These are phyloP conservation scores for Xylaria sp. DNA, from an alignment of 2,329 filamentous ascomycete genomes.

Conservation along the genomic window DNA sequence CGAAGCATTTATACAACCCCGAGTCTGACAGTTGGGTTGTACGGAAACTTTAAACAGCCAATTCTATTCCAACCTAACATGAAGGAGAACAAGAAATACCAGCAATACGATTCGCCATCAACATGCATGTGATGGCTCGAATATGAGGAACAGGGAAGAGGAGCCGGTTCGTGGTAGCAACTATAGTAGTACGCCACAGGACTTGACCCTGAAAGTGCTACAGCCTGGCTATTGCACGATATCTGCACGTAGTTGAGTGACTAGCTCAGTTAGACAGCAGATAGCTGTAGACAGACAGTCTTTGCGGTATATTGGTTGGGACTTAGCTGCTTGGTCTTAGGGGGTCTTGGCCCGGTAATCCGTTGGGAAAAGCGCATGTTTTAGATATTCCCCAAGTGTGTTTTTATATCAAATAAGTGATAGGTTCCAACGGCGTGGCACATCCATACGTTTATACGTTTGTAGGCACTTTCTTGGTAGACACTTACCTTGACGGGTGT, in stretches of 20 bases:
- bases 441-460: constrained; percentile 3
- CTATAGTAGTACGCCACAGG: not conserved
- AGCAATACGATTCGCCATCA: not conserved
- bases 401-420: constrained; percentile 6
- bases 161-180: not conserved
- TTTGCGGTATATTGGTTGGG: not conserved
- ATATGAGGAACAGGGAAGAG: not conserved
- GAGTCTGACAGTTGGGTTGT: constrained; percentile 19
- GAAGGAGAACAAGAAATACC: too few species aligned
- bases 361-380: not conserved
- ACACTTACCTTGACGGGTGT: not conserved
- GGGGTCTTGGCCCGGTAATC: not conserved
- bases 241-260: too few species aligned
- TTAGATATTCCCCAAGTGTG: not conserved
- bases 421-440: not conserved
- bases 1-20: constrained; percentile 12
- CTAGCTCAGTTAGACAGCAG: not conserved
- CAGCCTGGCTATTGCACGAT: too few species aligned
- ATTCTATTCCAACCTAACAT: not conserved
- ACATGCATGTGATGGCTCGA: not conserved
- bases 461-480: not conserved
- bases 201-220: too few species aligned
- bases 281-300: not conserved
- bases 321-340: not conserved
- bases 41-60: constrained; percentile 9